Evolutionary conservation across 2,329 filamentous ascomycete genomes (phyloP).

Genomic region (Arthrobotrys sinensis): DNA sequence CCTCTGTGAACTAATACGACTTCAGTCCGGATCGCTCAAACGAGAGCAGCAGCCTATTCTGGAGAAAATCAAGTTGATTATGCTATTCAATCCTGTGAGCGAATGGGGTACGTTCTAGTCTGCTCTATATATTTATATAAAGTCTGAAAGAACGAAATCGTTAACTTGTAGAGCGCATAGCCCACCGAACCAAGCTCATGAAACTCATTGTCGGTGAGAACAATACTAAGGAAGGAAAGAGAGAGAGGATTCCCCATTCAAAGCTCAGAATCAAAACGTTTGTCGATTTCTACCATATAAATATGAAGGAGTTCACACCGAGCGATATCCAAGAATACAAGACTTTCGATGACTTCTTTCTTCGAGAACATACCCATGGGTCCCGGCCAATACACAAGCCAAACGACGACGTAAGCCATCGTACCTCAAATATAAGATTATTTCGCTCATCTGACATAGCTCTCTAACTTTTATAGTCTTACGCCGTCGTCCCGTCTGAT

Average conservation of each 20-base stretch:
- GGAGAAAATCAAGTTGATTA: slow-evolving; percentile 68
- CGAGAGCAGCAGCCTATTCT: slow-evolving; percentile 68
- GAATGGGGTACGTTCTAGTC: slow-evolving; percentile 65
- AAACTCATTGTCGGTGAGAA: slow-evolving; percentile 66
- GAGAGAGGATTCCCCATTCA: slow-evolving; percentile 63
- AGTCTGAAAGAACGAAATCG: neutral
- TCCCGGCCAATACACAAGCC: slow-evolving; percentile 65
- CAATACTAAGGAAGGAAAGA: slow-evolving; percentile 62
- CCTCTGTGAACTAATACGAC: neutral
- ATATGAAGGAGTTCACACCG: slow-evolving; percentile 68
- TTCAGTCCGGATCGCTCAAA: slow-evolving; percentile 65
- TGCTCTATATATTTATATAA: neutral
- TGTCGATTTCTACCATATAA: slow-evolving; percentile 67
- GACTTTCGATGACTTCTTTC: slow-evolving; percentile 9
- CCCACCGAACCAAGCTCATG: slow-evolving; percentile 67
- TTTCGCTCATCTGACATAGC: neutral
- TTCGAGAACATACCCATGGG: slow-evolving; percentile 66
- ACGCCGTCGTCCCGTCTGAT: slow-evolving; percentile 67
- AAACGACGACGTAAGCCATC: neutral
- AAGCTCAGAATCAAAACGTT: slow-evolving; percentile 67
- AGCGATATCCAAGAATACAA: slow-evolving; percentile 66
- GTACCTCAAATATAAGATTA: too few relatives aligned
- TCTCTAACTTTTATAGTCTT: slow-evolving; percentile 60
- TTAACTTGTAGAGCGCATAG: slow-evolving; percentile 1
- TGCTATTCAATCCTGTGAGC: slow-evolving; percentile 68